Percentiles rank a stretch among this genome's conserved stretches.
These are phyloP conservation scores for Agrocybe praecox DNA, from an alignment of 768 basidiomycete species.

Conservation along the genomic window DNA sequence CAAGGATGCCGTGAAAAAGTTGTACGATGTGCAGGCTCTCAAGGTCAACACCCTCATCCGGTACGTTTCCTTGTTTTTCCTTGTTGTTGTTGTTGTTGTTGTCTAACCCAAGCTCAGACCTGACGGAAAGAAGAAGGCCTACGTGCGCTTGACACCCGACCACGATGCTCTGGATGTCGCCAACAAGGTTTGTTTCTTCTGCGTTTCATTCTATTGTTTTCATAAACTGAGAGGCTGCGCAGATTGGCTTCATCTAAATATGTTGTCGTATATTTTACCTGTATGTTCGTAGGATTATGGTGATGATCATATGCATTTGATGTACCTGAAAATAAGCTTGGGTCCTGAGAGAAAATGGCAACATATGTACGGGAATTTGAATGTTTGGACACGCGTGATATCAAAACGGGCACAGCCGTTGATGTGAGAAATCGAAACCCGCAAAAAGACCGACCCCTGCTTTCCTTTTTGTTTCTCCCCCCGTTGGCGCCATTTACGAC, in stretches of 20 bases:
- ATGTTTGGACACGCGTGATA: background rate
- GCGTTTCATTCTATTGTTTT: background rate
- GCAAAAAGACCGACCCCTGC: conserved; percentile 10
- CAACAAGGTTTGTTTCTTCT: conserved; percentile 71
- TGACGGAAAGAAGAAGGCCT: conserved; percentile 99
- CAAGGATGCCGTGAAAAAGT: conserved; percentile 99
- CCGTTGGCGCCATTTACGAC: conserved; percentile 14
- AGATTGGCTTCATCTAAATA: conserved; percentile 94
- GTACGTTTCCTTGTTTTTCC: conserved; percentile 54
- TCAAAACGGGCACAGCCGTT: background rate
- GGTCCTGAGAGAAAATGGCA: background rate
- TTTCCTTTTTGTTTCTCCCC: conserved; percentile 16
- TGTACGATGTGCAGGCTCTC: conserved; percentile 95
- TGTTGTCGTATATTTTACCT: background rate
- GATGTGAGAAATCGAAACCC: background rate
- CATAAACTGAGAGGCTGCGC: conserved; percentile 2
- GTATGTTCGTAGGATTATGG: background rate
- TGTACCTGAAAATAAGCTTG: background rate
- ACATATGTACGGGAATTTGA: no score
- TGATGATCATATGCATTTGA: background rate
- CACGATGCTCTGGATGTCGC: conserved; percentile 96
- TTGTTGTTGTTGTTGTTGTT: background rate
- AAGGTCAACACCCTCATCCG: conserved; percentile 99
- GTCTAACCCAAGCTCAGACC: conserved; percentile 53
- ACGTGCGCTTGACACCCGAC: conserved; percentile 93